Evolutionary conservation across 148 eudicot species (phyloP).

Genomic region (Simmondsia chinensis): DNA sequence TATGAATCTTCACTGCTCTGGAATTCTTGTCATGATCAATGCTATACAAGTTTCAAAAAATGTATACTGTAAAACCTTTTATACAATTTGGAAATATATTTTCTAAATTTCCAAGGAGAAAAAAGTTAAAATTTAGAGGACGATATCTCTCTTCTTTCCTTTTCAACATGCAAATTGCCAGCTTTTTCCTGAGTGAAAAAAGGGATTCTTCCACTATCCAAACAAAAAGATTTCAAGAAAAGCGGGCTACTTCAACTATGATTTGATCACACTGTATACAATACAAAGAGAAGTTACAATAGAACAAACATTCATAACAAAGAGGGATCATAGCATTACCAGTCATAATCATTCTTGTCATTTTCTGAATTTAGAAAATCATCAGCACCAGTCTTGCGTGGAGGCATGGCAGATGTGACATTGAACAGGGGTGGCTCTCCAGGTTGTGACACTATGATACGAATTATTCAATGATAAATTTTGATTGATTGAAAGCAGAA

Average conservation of each 20-base stretch:
- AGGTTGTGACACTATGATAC: slow-evolving; percentile 42
- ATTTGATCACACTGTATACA: not conserved
- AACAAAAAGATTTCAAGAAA: too few species aligned
- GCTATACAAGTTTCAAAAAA: too few species aligned
- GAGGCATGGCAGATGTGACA: slow-evolving; percentile 41
- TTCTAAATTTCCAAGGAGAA: too few species aligned
- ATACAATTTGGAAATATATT: too few species aligned
- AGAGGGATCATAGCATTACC: slow-evolving; percentile 34
- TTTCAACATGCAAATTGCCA: too few species aligned
- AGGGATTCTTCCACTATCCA: too few species aligned
- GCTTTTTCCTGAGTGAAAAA: too few species aligned
- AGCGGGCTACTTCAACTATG: not conserved
- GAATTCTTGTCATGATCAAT: too few species aligned
- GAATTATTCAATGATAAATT: slow-evolving; percentile 6
- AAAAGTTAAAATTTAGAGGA: too few species aligned
- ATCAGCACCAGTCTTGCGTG: slow-evolving; percentile 58
- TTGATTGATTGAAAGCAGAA: not conserved
- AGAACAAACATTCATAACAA: not conserved
- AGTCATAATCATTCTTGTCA: slow-evolving; percentile 89
- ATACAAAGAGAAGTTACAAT: not conserved
- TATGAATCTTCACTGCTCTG: too few species aligned
- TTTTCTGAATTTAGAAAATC: slow-evolving; percentile 82
- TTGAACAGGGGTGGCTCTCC: slow-evolving; percentile 66
- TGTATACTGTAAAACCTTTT: too few species aligned
- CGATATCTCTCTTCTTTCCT: too few species aligned